Percentiles rank a stretch among this genome's conserved stretches.
Conservation (phyloP, 73 alveolate species). For the Paramecium tetraurelia region DNA sequence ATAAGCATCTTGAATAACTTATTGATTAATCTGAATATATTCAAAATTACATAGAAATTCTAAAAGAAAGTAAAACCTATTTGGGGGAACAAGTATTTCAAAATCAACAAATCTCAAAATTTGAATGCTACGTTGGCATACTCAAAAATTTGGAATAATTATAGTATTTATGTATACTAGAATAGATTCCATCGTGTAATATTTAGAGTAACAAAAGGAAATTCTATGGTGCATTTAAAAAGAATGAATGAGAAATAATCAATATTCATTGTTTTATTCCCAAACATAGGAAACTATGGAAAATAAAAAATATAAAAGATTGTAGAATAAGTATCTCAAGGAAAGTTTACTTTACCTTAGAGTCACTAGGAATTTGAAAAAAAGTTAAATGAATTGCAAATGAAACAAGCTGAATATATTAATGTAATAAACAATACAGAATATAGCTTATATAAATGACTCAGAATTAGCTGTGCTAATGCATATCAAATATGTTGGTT, state of each 20-base stretch:
- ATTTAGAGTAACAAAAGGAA: constrained; percentile 54
- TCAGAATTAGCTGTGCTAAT: neutral
- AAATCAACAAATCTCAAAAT: neutral
- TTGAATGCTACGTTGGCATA: constrained; percentile 36
- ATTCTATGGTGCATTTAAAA: neutral
- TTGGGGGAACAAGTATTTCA: neutral
- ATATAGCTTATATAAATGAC: neutral
- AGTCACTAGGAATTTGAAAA: neutral
- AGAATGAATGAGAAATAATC: neutral
- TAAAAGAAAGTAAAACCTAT: neutral
- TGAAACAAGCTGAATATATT: neutral
- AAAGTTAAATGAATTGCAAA: neutral
- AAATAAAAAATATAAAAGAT: neutral
- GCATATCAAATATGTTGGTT: neutral
- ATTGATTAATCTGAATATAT: neutral
- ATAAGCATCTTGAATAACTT: constrained; percentile 5
- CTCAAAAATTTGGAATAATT: constrained; percentile 4
- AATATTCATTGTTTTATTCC: neutral
- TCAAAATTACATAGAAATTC: neutral
- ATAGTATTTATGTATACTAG: neutral
- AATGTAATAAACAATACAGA: neutral
- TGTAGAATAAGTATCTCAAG: neutral
- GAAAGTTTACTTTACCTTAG: neutral
- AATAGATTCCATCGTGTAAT: constrained; percentile 28
- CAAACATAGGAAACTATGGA: neutral